These are phyloP conservation scores for Groenewaldozyma auringiensis DNA, from an alignment of 1,139 yeast genomes.

Conservation along the genomic window DNA sequence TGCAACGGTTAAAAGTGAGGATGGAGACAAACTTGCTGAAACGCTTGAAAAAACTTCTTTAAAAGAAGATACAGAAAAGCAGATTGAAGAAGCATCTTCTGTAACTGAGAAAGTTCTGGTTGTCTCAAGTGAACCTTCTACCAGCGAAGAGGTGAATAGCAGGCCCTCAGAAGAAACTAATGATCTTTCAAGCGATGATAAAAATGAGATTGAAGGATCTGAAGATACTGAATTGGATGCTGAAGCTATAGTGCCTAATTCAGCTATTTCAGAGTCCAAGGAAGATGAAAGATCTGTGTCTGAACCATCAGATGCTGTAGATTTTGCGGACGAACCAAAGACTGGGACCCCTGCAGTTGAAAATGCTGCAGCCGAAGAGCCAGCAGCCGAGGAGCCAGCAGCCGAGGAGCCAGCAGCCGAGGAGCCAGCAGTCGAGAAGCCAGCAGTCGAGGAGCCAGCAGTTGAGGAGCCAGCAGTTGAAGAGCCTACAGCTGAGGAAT, in stretches of 20 bases:
- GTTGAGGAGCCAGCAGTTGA: not conserved
- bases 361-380: not conserved
- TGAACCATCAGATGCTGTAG: no score
- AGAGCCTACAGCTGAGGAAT: not conserved
- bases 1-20: no score
- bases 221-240: not conserved
- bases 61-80: no score
- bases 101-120: no score
- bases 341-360: not conserved
- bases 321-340: not conserved
- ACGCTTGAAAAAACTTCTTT: conserved; percentile 12
- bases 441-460: not conserved
- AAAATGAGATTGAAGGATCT: not conserved
- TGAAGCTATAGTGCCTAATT: not conserved
- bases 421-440: not conserved
- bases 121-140: no score
- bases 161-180: no score
- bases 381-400: not conserved
- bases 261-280: no score
- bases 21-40: conserved; percentile 2
- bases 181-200: no score
- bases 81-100: no score
- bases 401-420: not conserved
- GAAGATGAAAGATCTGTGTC: no score
- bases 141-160: no score